Evolutionary conservation across 2,329 filamentous ascomycete genomes (phyloP), one percentile per base, ranked within the genome.

Genomic region (Trichophyton schoenleinii): DNA sequence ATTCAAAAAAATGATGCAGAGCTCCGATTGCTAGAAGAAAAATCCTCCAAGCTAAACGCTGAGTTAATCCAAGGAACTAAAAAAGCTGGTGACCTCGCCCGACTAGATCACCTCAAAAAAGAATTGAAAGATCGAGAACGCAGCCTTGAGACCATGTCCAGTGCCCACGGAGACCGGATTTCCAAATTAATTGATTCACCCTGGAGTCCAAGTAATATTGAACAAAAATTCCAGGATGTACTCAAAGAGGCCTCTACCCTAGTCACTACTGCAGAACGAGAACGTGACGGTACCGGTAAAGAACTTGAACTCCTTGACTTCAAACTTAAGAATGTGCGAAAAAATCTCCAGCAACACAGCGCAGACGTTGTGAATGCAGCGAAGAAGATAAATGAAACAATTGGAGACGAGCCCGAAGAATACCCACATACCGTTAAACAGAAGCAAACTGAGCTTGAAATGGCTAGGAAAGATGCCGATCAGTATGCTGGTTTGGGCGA

Each of bases 51-150:
- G 66, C 79, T 97, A 31, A 86, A 87, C 52, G 78, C 81, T n/a
- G 92, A 97, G 70, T 82, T 96, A 41, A 82, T 91, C 7, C 87
- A 95, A 68, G 89, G 87, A 62, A 95, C 88, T 1, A 85, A 86
- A 62, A 82, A 88, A 62, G 90, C 91, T 4, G 85, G 87, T 3
- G 91, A 95, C 64, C 82, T 91, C 42, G 94, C 92, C 11, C 87
- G 88, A 67, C 80, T 99, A 9, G 89, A 95, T 62, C 85, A 88
- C 67, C 81, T 91, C 38, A 91, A 87, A 68, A 91, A 91, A 67
- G 88, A 96, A 69, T 74, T 90, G 31, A 83, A 83, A 64, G 86
- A 90, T 66, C 83, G 87, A 61, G 83, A 88, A 71, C 82, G 83
- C 38, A 88, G 87, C 64, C 78, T 97, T 1, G 82, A 91, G 7